These are phyloP conservation scores for Cladosporium sp. DNA, from an alignment of 2,329 filamentous ascomycete species.

Conservation along the genomic window DNA sequence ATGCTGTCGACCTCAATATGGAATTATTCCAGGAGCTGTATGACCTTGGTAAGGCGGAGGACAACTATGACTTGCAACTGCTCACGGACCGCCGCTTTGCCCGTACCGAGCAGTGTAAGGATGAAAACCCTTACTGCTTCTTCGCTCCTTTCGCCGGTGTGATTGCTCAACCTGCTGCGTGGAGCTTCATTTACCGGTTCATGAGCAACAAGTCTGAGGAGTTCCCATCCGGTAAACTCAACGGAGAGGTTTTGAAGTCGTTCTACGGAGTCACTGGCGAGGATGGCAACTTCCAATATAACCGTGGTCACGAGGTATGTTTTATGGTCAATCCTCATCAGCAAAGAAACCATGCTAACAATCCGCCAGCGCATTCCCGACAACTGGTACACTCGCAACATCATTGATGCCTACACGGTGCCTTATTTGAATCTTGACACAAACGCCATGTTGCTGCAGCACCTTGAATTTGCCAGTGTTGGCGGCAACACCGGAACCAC, in stretches of 20 bases:
- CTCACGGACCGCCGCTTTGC: slow-evolving; percentile 1
- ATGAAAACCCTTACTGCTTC: slow-evolving; percentile 30
- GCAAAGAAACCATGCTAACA: too few species aligned
- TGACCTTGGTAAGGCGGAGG: slow-evolving; percentile 16
- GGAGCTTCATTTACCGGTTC: slow-evolving; percentile 26
- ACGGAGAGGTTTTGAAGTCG: slow-evolving; percentile 18
- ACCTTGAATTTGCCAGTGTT: slow-evolving; percentile 29
- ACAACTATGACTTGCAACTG: slow-evolving; percentile 16
- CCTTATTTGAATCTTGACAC: slow-evolving; percentile 24
- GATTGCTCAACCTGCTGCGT: slow-evolving; percentile 22
- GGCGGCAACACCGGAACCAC: slow-evolving; percentile 32
- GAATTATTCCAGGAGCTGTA: slow-evolving; percentile 27
- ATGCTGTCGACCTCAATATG: slow-evolving; percentile 22
- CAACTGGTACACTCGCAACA: slow-evolving; percentile 28
- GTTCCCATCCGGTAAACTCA: slow-evolving; percentile 18
- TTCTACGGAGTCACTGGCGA: slow-evolving; percentile 22
- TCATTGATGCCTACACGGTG: slow-evolving; percentile 26
- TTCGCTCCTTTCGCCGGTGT: slow-evolving; percentile 24
- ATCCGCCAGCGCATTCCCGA: slow-evolving; percentile 18
- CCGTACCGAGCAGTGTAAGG: slow-evolving; percentile 17
- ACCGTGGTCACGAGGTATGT: slow-evolving; percentile 18
- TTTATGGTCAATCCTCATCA: too few species aligned
- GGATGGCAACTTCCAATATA: slow-evolving; percentile 19
- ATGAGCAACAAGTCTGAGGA: slow-evolving; percentile 26
- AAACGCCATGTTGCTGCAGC: slow-evolving; percentile 16